Conservation (phyloP, 1,139 yeast species). For the Debaryomyces sp. region DNA sequence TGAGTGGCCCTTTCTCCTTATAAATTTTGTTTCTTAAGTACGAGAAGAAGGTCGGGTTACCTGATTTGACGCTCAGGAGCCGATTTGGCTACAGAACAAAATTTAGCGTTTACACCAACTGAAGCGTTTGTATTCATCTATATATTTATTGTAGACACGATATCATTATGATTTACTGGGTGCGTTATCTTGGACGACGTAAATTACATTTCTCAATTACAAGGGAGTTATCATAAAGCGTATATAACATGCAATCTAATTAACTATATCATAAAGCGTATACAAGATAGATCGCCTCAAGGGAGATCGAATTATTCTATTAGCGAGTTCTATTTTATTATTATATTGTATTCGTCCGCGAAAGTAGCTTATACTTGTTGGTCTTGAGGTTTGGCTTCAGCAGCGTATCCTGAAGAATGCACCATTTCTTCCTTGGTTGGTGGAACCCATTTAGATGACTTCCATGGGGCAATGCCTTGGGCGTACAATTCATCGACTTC, state of each 20-base stretch:
- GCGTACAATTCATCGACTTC: slow-evolving; percentile 65
- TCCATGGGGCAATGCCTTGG: slow-evolving; percentile 47
- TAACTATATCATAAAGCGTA: background rate
- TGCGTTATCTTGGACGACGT: too few species aligned
- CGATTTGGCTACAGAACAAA: too few species aligned
- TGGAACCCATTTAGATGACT: slow-evolving; percentile 49
- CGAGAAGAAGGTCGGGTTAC: background rate
- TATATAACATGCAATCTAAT: background rate
- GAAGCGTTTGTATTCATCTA: too few species aligned
- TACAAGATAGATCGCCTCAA: background rate
- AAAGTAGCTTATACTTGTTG: slow-evolving; percentile 10
- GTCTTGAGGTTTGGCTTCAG: slow-evolving; percentile 13
- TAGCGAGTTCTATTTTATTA: background rate
- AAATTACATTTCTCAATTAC: too few species aligned
- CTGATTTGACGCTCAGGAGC: background rate
- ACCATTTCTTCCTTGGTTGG: slow-evolving; percentile 32
- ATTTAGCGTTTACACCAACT: too few species aligned
- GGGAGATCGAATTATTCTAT: background rate
- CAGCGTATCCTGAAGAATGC: slow-evolving; percentile 12
- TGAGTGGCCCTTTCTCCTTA: background rate
- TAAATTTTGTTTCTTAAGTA: background rate
- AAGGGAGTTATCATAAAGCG: background rate
- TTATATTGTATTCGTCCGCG: background rate
- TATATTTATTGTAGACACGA: too few species aligned
- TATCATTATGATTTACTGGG: too few species aligned